Conservation (phyloP, 495 filamentous ascomycete genomes). For the Aspergillus bertholletiae region DNA sequence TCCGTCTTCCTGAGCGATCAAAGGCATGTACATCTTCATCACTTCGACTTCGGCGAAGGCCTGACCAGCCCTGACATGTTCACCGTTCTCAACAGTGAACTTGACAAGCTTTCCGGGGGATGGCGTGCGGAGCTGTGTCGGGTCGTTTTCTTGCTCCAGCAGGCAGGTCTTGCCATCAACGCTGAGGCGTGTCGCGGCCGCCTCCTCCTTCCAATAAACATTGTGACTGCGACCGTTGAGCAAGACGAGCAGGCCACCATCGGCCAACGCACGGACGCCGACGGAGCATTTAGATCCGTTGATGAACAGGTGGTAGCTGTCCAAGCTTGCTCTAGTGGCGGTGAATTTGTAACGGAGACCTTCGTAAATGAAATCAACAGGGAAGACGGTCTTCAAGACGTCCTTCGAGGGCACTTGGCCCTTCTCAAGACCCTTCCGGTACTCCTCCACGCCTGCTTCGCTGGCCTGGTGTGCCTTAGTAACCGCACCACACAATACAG, state of each 20-base stretch:
- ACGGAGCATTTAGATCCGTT: conserved; percentile 96
- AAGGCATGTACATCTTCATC: conserved; percentile 99
- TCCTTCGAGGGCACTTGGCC: conserved; percentile 96
- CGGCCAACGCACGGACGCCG: conserved; percentile 86
- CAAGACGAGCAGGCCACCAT: conserved; percentile 91
- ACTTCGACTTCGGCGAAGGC: conserved; percentile 97
- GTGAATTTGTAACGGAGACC: conserved; percentile 97
- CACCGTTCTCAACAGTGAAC: conserved; percentile 94
- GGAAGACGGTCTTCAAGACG: conserved; percentile 95
- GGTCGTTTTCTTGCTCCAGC: conserved; percentile 98
- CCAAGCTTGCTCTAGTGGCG: conserved; percentile 83
- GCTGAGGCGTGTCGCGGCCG: conserved; percentile 88
- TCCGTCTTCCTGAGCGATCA: conserved; percentile 95
- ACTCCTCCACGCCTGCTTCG: conserved; percentile 82
- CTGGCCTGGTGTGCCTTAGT: conserved; percentile 93
- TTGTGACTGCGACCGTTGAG: conserved; percentile 91
- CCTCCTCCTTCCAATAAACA: conserved; percentile 99
- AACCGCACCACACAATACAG: conserved; percentile 89
- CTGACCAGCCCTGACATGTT: conserved; percentile 90
- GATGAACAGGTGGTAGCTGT: conserved; percentile 98
- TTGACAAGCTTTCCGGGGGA: conserved; percentile 98
- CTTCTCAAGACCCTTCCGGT: conserved; percentile 86
- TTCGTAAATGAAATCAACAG: conserved; percentile 98
- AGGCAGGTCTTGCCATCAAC: conserved; percentile 98
- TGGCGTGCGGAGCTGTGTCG: conserved; percentile 91